These are phyloP conservation scores for Ogataea henricii DNA, from an alignment of 805 yeast species.

Conservation along the genomic window DNA sequence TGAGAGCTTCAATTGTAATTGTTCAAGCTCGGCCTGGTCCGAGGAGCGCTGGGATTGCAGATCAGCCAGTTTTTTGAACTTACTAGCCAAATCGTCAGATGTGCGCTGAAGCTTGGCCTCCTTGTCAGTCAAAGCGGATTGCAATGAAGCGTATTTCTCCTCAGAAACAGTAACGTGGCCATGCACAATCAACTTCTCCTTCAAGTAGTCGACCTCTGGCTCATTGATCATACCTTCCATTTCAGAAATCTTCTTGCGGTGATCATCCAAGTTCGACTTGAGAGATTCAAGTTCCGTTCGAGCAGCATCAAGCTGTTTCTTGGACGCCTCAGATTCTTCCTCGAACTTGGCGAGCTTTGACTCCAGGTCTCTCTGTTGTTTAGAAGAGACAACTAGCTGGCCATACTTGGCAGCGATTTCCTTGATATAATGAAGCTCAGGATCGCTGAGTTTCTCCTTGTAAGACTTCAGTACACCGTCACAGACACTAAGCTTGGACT, in stretches of 20 bases:
- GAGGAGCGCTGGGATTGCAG: not conserved
- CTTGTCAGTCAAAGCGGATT: not conserved
- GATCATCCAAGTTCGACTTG: not conserved
- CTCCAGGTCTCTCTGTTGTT: constrained; percentile 2
- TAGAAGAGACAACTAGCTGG: constrained; percentile 9
- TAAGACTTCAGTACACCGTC: constrained; percentile 8
- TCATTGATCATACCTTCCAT: constrained; percentile 4
- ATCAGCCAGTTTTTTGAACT: not conserved
- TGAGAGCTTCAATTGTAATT: too few species aligned
- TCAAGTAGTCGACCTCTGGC: constrained; percentile 13
- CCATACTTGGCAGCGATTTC: constrained; percentile 22
- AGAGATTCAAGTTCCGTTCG: not conserved
- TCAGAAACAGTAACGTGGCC: constrained; percentile 13
- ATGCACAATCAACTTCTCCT: constrained; percentile 4
- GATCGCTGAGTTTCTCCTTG: constrained; percentile 23
- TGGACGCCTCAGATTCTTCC: not conserved
- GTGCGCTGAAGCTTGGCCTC: not conserved
- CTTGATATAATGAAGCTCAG: constrained; percentile 28
- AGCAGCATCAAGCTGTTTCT: not conserved
- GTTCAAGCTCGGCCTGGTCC: constrained; percentile 13
- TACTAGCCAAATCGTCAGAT: not conserved
- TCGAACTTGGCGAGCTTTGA: not conserved
- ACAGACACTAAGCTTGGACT: not conserved
- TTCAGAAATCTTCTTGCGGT: constrained; percentile 1
- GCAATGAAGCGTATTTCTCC: constrained; percentile 6